A percentile compares a stretch with the other conserved stretches of the same genome.
Evolutionary conservation across 805 yeast genomes (phyloP).

Genomic region (Cyberlindnera lachancei): DNA sequence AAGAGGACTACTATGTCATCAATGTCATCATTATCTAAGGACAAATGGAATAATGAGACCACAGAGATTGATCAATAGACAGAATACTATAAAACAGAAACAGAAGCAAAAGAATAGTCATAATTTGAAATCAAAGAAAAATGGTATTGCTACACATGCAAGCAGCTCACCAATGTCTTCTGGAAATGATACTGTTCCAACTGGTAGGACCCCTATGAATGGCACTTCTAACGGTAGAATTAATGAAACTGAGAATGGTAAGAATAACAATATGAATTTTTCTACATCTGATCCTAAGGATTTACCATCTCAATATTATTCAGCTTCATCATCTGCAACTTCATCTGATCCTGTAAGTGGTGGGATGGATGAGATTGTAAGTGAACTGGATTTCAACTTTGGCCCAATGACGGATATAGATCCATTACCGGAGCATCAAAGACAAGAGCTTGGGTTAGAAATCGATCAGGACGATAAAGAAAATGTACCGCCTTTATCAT

Average conservation of each 20-base stretch:
- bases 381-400: slow-evolving; percentile 24
- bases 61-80: slow-evolving; percentile 9
- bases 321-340: too few species aligned
- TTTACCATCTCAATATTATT: slow-evolving; percentile 6
- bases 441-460: slow-evolving; percentile 11
- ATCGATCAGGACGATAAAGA: slow-evolving; percentile 24
- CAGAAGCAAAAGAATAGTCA: slow-evolving; percentile 2
- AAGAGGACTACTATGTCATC: slow-evolving; percentile 21
- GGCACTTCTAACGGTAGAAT: too few species aligned
- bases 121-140: too few species aligned
- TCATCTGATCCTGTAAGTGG: slow-evolving; percentile 30
- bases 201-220: slow-evolving; percentile 11
- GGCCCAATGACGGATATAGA: slow-evolving; percentile 25
- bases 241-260: too few species aligned
- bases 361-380: slow-evolving; percentile 26
- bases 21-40: slow-evolving; percentile 18
- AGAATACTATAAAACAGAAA: slow-evolving; percentile 4
- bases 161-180: slow-evolving; percentile 16
- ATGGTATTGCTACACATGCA: too few species aligned
- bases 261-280: too few species aligned
- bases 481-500: slow-evolving; percentile 30
- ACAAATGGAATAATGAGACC: slow-evolving; percentile 23
- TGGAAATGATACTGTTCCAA: slow-evolving; percentile 16
- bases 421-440: slow-evolving; percentile 19
- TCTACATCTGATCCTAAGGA: slow-evolving; percentile 2